These are phyloP conservation scores for Schwanniomyces sp. DNA, from an alignment of 805 yeast species.

Conservation along the genomic window DNA sequence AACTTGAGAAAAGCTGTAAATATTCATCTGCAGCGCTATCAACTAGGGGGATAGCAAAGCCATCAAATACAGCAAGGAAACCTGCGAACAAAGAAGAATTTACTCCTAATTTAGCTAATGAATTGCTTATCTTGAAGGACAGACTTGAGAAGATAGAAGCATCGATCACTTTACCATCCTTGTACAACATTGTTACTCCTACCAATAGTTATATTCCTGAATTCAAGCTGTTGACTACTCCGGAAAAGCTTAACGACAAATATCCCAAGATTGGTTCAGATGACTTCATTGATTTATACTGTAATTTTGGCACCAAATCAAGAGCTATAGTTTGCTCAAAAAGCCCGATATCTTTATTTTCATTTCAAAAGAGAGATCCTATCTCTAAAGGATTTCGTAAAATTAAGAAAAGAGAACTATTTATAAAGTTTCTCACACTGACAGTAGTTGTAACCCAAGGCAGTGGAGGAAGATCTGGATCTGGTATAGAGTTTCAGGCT, in stretches of 20 bases:
- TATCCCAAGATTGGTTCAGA: background rate
- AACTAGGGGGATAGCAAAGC: background rate
- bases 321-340: background rate
- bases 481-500: conserved; percentile 1
- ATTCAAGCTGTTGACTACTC: background rate
- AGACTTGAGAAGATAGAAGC: conserved; percentile 6
- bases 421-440: background rate
- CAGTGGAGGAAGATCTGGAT: background rate
- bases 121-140: conserved; percentile 1
- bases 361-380: conserved; percentile 6
- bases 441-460: background rate
- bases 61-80: background rate
- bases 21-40: background rate
- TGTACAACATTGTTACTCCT: background rate
- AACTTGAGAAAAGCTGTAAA: conserved; percentile 7
- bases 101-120: background rate
- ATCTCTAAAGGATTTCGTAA: background rate
- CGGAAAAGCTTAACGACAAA: background rate
- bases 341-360: conserved; percentile 3
- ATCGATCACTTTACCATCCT: conserved; percentile 5
- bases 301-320: conserved; percentile 1
- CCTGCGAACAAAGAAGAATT: background rate
- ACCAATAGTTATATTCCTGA: background rate
- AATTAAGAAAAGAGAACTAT: background rate
- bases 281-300: conserved; percentile 4